Evolutionary conservation across 2,329 filamentous ascomycete genomes (phyloP).

Genomic region (Madurella mycetomatis): DNA sequence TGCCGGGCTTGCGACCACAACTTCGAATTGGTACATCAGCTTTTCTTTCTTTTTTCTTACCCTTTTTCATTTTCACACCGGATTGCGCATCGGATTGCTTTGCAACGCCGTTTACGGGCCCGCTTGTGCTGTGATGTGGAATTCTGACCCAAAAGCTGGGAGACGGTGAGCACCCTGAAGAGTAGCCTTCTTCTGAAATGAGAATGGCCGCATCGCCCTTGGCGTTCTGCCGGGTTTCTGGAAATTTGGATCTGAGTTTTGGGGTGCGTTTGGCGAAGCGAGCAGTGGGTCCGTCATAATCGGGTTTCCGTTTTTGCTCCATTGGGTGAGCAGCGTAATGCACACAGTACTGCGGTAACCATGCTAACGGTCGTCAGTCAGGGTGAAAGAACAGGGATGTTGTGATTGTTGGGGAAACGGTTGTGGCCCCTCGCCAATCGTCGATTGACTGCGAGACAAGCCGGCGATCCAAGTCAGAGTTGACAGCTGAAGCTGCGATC

Average conservation of each 20-base stretch:
- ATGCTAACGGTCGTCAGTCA: too few species aligned
- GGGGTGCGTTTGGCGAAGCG: slow-evolving; percentile 6
- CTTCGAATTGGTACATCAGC: too few species aligned
- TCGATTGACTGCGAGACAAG: not conserved
- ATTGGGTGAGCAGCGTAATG: too few species aligned
- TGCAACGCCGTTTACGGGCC: too few species aligned
- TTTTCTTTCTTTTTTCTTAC: too few species aligned
- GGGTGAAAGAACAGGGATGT: not conserved
- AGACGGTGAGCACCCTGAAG: not conserved
- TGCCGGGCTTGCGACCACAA: too few species aligned
- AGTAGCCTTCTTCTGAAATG: slow-evolving; percentile 3
- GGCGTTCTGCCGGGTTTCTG: slow-evolving; percentile 21
- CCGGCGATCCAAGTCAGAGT: slow-evolving; percentile 11
- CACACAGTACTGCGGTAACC: too few species aligned
- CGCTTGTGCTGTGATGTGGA: not conserved
- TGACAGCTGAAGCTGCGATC: slow-evolving; percentile 5
- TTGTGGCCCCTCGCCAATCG: slow-evolving; percentile 3
- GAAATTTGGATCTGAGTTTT: slow-evolving; percentile 25
- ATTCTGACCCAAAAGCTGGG: slow-evolving; percentile 1
- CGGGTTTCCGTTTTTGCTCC: slow-evolving; percentile 9
- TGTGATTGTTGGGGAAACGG: not conserved
- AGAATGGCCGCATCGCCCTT: slow-evolving; percentile 20
- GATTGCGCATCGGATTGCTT: too few species aligned
- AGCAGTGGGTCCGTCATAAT: slow-evolving; percentile 8
- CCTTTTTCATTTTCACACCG: too few species aligned